Evolutionary conservation across 225 moss, liverwort and hornwort species (phyloP), one percentile per base, ranked within the genome.

Genomic region (Neckera pumila): DNA sequence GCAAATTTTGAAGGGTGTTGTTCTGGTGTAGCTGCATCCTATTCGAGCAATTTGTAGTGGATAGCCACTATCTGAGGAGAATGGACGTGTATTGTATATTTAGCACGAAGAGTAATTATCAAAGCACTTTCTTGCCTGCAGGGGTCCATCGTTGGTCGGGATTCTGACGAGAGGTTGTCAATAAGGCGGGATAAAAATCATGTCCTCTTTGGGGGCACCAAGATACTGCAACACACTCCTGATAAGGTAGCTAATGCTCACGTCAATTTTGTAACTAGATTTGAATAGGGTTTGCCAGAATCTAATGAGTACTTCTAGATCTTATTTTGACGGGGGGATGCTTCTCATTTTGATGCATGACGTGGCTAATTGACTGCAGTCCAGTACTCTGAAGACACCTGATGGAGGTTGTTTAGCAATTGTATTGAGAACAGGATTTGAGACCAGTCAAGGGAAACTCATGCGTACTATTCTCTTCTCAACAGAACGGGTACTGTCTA

Each of bases 381-480:
- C 89, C 81, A 89, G 92, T 88, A 45, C 89, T 76, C 75, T 97
- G 86, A 96, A 93, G 93, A 92, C 97, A 76, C 98, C 98, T 81
- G 98, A 99, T 93, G 98, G 98, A 73, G 98, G 98, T 87, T 99
- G 98, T 92, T 58, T 99, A 89, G 98, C 98, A 63, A 96, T 99
- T 82, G 96, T 99, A 36, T 89, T 99, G 91, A 95, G 98, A 84
- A 97, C 97, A 59, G 97, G 98, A 80, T 99, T 99, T 94, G 98
- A 95, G 86, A 99, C 98, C 76, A 99, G 98, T 88, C 98, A 99
- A 93, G 98, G 98, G 74, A 99, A 99, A 88, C 95, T 99, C 34
- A 99, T 99, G 98, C 97, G 98, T 21, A 99, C 98, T 49, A 99
- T 99, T 79, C 91, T 99, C 54, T 99, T 99, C 86, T 99, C 98